Evolutionary conservation across 164 flowering plant species (phyloP), one percentile per base, ranked within the genome.

Genomic region (Stephania japonica): DNA sequence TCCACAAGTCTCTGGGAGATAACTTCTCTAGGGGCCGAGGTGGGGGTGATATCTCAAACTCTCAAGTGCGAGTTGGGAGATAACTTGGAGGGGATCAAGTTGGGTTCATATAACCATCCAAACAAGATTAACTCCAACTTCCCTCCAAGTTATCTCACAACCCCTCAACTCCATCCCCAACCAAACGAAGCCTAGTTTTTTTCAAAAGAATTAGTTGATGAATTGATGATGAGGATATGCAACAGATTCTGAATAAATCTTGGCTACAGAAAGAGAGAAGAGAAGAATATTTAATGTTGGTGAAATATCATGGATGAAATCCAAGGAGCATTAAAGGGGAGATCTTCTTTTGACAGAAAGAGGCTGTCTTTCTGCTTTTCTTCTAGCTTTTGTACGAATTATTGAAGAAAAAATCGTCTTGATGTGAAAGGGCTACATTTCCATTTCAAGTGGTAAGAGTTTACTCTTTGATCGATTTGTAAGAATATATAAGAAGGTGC

Each of bases 391-490:
- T 23, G 5, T 49, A n/a, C 13, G 8, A 32, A 32, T 32, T 32
- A 32, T 32, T 67, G 23, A 63, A 63, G 25, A 47, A 67, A 42
- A 67, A 56, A 65, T 26, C 26, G 64, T 63, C 25, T 24, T 63
- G 79, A 78, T 71, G 75, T 81, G 77, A 78, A 71, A 81, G 75
- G 71, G 73, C 70, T 12, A 56, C 81, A 78, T 81, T 78, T 72
- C 74, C 43, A 73, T 77, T 76, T 75, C 78, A 76, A 75, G 67
- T 64, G 43, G 42, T 67, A 49, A 56, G 6, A 56, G 62, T 56
- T 16, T 16, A 2, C 7, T 56, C 19, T 56, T 56, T 56, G 5
- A 56, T 56, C 16, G 5, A 56, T 56, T 6, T 16, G 62, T 16
- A 56, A 56, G 21, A 56, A 56, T n/a, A n/a, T n/a, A n/a, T 19